Evolutionary conservation across 306 rosid species (phyloP).

Genomic region (Quercus ilex): DNA sequence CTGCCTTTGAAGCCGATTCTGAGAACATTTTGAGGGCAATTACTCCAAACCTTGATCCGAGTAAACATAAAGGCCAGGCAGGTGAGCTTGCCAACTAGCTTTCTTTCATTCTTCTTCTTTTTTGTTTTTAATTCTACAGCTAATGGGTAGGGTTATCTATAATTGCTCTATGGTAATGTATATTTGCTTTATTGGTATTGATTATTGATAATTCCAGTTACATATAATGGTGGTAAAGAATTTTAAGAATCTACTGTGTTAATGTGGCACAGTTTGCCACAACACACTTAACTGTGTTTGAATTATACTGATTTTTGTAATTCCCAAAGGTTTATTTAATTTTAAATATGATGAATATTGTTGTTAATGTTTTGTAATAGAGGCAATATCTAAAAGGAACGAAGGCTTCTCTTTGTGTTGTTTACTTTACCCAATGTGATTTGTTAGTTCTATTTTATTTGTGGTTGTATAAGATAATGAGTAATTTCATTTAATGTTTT

Average conservation of each 20-base stretch:
- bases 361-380: neutral
- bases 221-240: neutral
- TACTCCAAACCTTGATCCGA: slow-evolving; percentile 65
- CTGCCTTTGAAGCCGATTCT: slow-evolving; percentile 55
- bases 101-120: neutral
- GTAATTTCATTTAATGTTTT: neutral
- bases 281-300: neutral
- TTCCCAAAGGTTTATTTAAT: neutral
- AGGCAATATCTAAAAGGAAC: neutral
- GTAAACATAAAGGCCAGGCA: slow-evolving; percentile 83
- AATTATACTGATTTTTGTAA: neutral
- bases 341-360: neutral
- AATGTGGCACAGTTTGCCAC: too few species aligned
- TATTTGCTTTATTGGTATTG: neutral
- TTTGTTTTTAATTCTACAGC: neutral
- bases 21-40: slow-evolving; percentile 58
- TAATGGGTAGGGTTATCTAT: neutral
- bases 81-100: slow-evolving; percentile 39
- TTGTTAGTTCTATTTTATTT: neutral
- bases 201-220: neutral
- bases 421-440: neutral
- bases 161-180: neutral
- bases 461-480: neutral
- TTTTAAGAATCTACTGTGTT: neutral
- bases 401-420: neutral